These are phyloP conservation scores for Sporothrix inflata DNA, from an alignment of 2,329 filamentous ascomycete species.

Conservation along the genomic window DNA sequence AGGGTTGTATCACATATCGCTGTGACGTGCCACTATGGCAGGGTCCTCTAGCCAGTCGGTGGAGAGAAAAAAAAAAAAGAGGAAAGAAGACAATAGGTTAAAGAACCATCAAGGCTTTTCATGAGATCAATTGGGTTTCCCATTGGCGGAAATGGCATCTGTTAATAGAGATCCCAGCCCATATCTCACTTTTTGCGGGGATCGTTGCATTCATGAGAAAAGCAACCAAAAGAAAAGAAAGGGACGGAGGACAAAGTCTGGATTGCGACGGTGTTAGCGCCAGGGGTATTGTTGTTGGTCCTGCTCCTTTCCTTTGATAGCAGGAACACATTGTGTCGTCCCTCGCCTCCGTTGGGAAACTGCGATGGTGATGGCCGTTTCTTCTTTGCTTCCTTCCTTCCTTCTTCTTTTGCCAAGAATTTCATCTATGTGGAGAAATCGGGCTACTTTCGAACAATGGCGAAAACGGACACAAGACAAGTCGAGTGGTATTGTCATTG, in stretches of 20 bases:
- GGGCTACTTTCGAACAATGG: neutral
- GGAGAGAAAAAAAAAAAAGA: neutral
- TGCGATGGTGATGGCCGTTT: neutral
- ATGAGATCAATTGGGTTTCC: neutral
- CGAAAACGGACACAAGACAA: neutral
- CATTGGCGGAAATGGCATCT: neutral
- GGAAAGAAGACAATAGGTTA: neutral
- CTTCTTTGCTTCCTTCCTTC: neutral
- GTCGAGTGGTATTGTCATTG: neutral
- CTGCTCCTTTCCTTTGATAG: neutral
- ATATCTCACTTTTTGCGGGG: constrained; percentile 15
- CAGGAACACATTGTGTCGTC: neutral
- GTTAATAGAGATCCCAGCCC: neutral
- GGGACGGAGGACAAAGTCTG: neutral
- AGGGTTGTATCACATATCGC: neutral
- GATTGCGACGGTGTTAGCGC: neutral
- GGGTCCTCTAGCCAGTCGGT: neutral
- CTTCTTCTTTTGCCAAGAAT: neutral
- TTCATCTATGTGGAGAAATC: constrained; percentile 1
- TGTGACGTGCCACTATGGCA: neutral
- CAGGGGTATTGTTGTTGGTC: neutral
- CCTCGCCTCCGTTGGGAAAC: neutral
- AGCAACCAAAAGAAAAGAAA: neutral
- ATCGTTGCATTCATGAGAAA: neutral
- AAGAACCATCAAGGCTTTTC: neutral